Evolutionary conservation across 2,329 filamentous ascomycete species (phyloP).

Genomic region (Diaporthe nobilis): DNA sequence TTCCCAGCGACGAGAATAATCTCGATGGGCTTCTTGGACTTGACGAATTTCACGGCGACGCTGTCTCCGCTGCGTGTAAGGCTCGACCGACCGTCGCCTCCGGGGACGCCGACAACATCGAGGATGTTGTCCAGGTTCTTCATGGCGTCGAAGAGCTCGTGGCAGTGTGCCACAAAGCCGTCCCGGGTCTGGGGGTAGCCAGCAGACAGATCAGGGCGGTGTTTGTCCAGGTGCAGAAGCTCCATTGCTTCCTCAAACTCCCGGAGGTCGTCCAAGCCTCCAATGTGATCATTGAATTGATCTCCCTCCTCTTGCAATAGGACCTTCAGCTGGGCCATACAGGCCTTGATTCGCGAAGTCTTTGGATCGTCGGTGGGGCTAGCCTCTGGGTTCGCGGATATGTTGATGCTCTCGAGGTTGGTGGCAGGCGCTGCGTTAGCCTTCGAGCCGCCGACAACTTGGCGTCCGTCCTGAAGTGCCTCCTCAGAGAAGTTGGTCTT

Average conservation of each 20-base stretch:
- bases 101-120: neutral
- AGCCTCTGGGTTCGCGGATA: neutral
- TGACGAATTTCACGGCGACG: neutral
- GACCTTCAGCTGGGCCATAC: neutral
- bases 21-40: neutral
- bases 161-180: neutral
- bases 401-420: neutral
- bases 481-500: neutral
- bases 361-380: neutral
- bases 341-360: neutral
- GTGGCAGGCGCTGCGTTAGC: neutral
- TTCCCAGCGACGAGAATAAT: neutral
- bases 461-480: too few species aligned
- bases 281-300: neutral
- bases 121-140: neutral
- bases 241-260: neutral
- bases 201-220: too few species aligned
- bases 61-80: neutral
- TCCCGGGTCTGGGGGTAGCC: neutral
- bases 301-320: too few species aligned
- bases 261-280: neutral
- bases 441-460: too few species aligned
- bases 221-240: neutral
- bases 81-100: too few species aligned
- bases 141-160: neutral